Base-by-base conservation (phyloP, 495 filamentous ascomycete genomes). In the Lasiosphaeria ovina region DNA sequence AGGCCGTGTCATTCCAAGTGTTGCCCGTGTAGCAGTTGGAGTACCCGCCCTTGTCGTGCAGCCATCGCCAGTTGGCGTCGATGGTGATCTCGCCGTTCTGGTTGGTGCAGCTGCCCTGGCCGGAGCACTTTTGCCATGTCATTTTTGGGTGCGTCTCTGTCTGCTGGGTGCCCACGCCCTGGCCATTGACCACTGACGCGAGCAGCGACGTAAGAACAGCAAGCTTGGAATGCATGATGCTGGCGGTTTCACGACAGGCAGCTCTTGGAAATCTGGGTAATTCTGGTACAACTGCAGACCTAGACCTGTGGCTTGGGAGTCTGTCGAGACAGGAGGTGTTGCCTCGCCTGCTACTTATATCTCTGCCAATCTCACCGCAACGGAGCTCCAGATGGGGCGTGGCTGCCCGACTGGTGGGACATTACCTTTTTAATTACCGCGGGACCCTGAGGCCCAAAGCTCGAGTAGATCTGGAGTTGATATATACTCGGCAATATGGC, bases 101-200 rank as follows among this genome's bases (percentile, higher is more conserved):
- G 35, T 57, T 61, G 38, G 64, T 67, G 71, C 81, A 85, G 64
- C 70, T 79, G 50, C 81, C 82, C 32, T 68, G 64, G 51, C 69
- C 69, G 16, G 74, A 73, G 69, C 82, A 87, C 53, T 78, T 79
- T 65, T 80, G 74, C 81, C 81, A 85, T 65, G 68, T 78, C 64
- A 87, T 60, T 60, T 78, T 73, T 36, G 84, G 84, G 61, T 87
- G 83, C n/a, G 74, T 78, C 69, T 88, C 85, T 4, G 76, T 61
- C 33, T 73, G 73, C 60, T 76, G 47, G n/a, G 70, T 83, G 65
- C 83, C 83, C 58, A 80, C 77, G 62, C 82, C 75, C 68, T 88
- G 85, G 61, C 69, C 74, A 54, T 52, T 55, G 51, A 54, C 61
- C 42, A 68, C 67, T 51, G 70, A 34, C 55, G 69, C 69, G 33